Conservation (phyloP, 192 early-diverging fungal species). For the Entomortierella parvispora region DNA sequence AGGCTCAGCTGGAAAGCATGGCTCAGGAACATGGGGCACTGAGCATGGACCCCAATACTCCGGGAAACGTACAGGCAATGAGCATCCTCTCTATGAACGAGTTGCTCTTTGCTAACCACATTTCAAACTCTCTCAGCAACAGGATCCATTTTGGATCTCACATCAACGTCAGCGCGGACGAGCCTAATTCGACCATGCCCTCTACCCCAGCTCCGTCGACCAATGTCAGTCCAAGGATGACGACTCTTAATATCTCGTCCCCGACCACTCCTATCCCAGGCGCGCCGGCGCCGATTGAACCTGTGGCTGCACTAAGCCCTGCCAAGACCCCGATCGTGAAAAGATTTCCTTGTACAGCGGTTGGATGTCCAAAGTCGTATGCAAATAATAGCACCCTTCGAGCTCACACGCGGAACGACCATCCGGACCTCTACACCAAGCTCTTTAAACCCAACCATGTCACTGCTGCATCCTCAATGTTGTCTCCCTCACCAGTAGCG, state of each 20-base stretch:
- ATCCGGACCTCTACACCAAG: constrained; percentile 15
- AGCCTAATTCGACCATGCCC: constrained; percentile 16
- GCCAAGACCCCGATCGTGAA: constrained; percentile 3
- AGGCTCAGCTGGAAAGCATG: constrained; percentile 14
- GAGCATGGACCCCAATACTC: not conserved
- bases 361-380: constrained; percentile 26
- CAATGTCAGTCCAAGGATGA: constrained; percentile 35
- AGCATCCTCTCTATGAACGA: constrained; percentile 37
- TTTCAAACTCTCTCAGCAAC: constrained; percentile 28
- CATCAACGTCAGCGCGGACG: constrained; percentile 43
- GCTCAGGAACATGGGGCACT: constrained; percentile 8
- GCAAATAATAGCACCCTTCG: constrained; percentile 24
- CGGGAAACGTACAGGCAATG: constrained; percentile 9
- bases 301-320: not conserved
- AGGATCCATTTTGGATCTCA: constrained; percentile 48
- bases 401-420: constrained; percentile 30
- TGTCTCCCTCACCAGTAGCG: not conserved
- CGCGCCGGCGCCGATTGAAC: not conserved
- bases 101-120: constrained; percentile 32
- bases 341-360: constrained; percentile 25
- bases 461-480: not conserved
- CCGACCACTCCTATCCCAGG: not conserved
- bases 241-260: not conserved
- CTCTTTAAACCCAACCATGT: not conserved
- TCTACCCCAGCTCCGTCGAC: constrained; percentile 35